These are phyloP conservation scores for Combretum micranthum DNA, from an alignment of 345 rosid species.

Conservation along the genomic window DNA sequence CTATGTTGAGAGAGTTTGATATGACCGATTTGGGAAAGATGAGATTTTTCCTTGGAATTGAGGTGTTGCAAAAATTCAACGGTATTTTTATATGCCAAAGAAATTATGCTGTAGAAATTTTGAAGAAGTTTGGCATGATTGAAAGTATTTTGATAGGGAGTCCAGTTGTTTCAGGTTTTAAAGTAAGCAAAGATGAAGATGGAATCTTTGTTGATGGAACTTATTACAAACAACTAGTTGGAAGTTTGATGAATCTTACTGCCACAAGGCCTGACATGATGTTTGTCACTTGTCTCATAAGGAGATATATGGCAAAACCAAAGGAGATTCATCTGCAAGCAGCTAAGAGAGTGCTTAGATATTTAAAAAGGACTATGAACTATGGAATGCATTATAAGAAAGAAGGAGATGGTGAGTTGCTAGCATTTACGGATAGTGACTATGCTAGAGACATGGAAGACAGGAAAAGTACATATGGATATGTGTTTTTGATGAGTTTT, in stretches of 20 bases:
- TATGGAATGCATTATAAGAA: too few species aligned
- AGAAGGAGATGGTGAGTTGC: too few species aligned
- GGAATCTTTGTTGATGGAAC: too few species aligned
- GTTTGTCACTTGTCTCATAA: too few species aligned
- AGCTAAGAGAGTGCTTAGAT: too few species aligned
- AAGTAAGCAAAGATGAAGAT: neutral
- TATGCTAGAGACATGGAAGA: too few species aligned
- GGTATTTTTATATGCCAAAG: neutral
- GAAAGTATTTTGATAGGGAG: neutral
- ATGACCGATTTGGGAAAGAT: constrained; percentile 4
- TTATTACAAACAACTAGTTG: neutral
- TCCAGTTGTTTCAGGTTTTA: neutral
- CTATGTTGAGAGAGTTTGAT: constrained; percentile 2
- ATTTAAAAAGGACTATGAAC: too few species aligned
- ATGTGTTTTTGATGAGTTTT: too few species aligned
- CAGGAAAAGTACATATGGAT: too few species aligned
- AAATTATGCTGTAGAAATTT: neutral
- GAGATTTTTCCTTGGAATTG: constrained; percentile 4
- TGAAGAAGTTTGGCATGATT: constrained; percentile 3
- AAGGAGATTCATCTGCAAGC: neutral
- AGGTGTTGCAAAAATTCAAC: neutral
- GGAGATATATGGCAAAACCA: neutral
- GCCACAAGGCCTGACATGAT: neutral
- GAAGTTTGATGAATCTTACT: neutral
- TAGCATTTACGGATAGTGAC: too few species aligned